Evolutionary conservation across 78 protist species (phyloP).

Genomic region (Monocercomonoides exilis): DNA sequence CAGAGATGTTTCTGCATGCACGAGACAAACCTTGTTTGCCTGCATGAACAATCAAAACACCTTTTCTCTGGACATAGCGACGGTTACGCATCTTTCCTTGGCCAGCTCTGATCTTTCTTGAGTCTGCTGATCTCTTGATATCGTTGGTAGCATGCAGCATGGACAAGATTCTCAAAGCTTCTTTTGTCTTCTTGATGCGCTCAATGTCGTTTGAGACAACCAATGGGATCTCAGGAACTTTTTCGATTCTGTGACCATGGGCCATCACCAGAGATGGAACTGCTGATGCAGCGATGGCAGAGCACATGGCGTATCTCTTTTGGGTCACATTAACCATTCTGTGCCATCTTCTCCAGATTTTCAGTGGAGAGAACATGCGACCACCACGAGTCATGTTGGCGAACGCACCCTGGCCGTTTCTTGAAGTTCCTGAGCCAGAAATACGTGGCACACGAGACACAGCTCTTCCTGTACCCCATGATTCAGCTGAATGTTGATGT

Average conservation of each 20-base stretch:
- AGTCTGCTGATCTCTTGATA: conserved; percentile 55
- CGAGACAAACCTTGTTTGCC: conserved; percentile 59
- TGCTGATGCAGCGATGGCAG: conserved; percentile 98
- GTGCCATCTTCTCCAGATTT: conserved; percentile 94
- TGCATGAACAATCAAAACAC: conserved; percentile 89
- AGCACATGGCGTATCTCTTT: conserved; percentile 84
- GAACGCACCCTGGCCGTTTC: conserved; percentile 98
- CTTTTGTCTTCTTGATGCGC: conserved; percentile 73
- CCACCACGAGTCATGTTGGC: conserved; percentile 93
- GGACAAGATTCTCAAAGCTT: conserved; percentile 75
- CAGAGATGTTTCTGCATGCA: conserved; percentile 97
- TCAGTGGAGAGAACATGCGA: conserved; percentile 98
- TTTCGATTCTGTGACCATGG: conserved; percentile 90
- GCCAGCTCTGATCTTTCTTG: conserved; percentile 82
- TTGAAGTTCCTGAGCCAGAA: conserved; percentile 94
- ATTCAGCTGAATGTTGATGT: conserved; percentile 87
- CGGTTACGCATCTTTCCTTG: conserved; percentile 95
- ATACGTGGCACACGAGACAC: conserved; percentile 99
- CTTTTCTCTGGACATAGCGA: conserved; percentile 81
- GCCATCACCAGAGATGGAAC: conserved; percentile 92
- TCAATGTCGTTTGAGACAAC: conserved; percentile 74
- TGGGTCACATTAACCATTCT: conserved; percentile 82
- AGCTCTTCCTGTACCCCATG: conserved; percentile 99
- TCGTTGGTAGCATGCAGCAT: conserved; percentile 79
- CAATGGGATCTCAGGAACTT: conserved; percentile 88